Conservation (phyloP, 148 eudicot genomes). For the Fagopyrum esculentum region DNA sequence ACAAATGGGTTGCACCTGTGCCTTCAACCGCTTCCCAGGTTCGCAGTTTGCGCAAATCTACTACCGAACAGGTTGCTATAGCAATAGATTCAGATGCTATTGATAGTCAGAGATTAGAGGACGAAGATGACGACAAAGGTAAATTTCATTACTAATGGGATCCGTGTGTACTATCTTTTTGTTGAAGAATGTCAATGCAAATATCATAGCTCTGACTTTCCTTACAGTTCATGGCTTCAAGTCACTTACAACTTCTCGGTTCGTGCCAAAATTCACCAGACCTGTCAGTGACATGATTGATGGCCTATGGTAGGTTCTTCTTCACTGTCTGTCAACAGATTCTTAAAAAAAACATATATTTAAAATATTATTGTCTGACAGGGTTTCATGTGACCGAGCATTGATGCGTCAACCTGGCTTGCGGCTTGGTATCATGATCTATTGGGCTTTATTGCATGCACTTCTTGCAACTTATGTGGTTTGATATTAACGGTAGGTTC, state of each 20-base stretch:
- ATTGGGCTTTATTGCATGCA: constrained; percentile 89
- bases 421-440: constrained; percentile 80
- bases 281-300: constrained; percentile 88
- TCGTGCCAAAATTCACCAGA: constrained; percentile 87
- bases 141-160: constrained; percentile 8
- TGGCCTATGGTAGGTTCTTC: constrained; percentile 74
- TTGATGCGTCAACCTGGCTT: constrained; percentile 97
- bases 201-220: constrained; percentile 12
- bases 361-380: constrained; percentile 24
- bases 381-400: constrained; percentile 97
- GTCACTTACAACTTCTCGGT: constrained; percentile 78
- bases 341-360: background rate
- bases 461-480: constrained; percentile 73
- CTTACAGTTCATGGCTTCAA: constrained; percentile 93
- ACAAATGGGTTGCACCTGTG: constrained; percentile 66
- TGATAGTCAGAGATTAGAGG: constrained; percentile 45
- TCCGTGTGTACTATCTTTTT: background rate
- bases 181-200: constrained; percentile 7
- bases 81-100: constrained; percentile 66
- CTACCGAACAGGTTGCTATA: constrained; percentile 82
- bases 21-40: constrained; percentile 72
- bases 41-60: constrained; percentile 81
- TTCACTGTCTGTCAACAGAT: background rate
- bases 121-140: constrained; percentile 98
- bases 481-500: constrained; percentile 39